Percentiles rank a stretch among this genome's conserved stretches.
phyloP scores from a whole-genome alignment of 2,329 filamentous ascomycete genomes.

The Colletotrichum sp. region DNA sequence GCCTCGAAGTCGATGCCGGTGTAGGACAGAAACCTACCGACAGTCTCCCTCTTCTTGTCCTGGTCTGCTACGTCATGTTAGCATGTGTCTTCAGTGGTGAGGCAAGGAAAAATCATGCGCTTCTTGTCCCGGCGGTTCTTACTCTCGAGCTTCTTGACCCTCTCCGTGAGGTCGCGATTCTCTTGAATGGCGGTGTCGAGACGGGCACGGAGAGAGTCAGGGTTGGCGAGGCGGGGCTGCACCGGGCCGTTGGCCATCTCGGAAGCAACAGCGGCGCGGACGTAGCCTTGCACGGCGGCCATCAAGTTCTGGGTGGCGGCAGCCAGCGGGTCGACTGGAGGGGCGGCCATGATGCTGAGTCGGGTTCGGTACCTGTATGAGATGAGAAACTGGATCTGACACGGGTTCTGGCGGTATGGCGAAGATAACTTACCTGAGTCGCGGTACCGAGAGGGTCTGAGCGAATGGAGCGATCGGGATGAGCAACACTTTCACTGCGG shows the following conservation, averaged over 20 bases:
- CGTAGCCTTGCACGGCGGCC: slow-evolving; percentile 5
- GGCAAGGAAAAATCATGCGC: not conserved
- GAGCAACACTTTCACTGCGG: not conserved
- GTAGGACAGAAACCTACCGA: not conserved
- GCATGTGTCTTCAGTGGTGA: not conserved
- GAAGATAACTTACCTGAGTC: not conserved
- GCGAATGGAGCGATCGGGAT: not conserved
- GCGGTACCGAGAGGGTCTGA: not conserved
- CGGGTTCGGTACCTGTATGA: not conserved
- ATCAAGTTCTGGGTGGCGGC: not conserved
- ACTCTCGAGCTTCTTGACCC: slow-evolving; percentile 12
- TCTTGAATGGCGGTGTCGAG: slow-evolving; percentile 1
- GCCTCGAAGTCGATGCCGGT: not conserved
- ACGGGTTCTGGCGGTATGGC: not conserved
- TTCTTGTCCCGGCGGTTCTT: not conserved
- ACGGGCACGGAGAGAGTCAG: not conserved
- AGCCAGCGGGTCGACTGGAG: slow-evolving; percentile 2
- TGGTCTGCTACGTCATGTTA: slow-evolving; percentile 1
- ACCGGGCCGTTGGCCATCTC: not conserved
- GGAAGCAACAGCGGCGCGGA: slow-evolving; percentile 2
- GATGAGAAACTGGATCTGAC: not conserved
- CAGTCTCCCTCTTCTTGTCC: not conserved
- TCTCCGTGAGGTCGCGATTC: slow-evolving; percentile 5
- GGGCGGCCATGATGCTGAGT: slow-evolving; percentile 4
- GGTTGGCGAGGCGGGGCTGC: not conserved